These are phyloP conservation scores for Beauveria sp. DNA, from an alignment of 2,329 filamentous ascomycete species.

Conservation along the genomic window DNA sequence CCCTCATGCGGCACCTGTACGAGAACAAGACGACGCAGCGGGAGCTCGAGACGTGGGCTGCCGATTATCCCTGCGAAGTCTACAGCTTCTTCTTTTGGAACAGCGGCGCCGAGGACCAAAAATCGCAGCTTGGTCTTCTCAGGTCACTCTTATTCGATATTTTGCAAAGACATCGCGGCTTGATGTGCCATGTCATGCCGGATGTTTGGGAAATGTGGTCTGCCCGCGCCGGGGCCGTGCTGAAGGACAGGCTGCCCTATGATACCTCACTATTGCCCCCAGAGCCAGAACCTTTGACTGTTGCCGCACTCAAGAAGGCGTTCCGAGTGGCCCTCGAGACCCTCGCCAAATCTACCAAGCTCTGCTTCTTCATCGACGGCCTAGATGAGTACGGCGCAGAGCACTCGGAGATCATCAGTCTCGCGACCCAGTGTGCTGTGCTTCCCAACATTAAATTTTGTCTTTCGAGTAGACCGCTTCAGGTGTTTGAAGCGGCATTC, in stretches of 20 bases:
- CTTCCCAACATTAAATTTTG: conserved; percentile 17
- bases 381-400: conserved; percentile 15
- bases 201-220: neutral
- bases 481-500: conserved; percentile 14
- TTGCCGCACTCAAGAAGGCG: neutral
- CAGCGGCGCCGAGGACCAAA: conserved; percentile 22
- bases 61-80: conserved; percentile 12
- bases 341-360: neutral
- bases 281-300: neutral
- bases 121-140: conserved; percentile 24
- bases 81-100: conserved; percentile 28
- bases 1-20: conserved; percentile 28
- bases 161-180: conserved; percentile 9
- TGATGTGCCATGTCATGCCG: conserved; percentile 15
- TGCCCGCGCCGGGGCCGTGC: neutral
- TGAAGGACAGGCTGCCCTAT: neutral
- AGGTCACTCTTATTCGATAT: conserved; percentile 24
- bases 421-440: neutral
- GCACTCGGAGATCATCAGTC: neutral
- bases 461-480: conserved; percentile 20
- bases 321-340: neutral
- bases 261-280: neutral
- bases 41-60: conserved; percentile 22
- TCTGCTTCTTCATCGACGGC: conserved; percentile 15
- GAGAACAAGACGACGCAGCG: conserved; percentile 13